phyloP scores from a whole-genome alignment of 257 asterid genomes.

The Solanum gracilifrons region DNA sequence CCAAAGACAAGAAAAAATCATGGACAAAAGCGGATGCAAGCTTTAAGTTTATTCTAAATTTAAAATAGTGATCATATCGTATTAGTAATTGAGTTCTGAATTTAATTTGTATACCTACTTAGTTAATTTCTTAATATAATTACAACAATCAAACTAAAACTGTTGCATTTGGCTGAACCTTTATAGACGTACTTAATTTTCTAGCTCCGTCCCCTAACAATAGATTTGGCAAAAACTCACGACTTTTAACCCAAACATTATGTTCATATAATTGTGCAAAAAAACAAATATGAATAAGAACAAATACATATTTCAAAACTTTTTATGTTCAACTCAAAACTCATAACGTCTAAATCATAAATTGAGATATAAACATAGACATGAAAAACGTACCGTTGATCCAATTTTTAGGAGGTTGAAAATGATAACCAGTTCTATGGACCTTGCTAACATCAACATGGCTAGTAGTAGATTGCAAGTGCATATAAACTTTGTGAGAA shows the following conservation, averaged over 20 bases:
- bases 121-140: not conserved
- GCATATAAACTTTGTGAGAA: conserved; percentile 9
- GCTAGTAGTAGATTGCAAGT: conserved; percentile 2
- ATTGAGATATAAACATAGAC: not conserved
- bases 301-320: not conserved
- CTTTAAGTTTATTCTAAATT: not conserved
- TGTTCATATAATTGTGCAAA: not conserved
- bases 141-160: not conserved
- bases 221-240: not conserved
- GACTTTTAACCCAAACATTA: not conserved
- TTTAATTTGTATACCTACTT: not conserved
- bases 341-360: not conserved
- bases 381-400: conserved; percentile 25
- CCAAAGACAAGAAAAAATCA: not conserved
- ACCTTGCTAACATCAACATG: not conserved
- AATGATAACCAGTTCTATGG: conserved; percentile 48
- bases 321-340: not conserved
- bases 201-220: not conserved
- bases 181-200: not conserved
- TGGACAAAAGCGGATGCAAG: not conserved
- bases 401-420: conserved; percentile 53
- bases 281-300: not conserved
- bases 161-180: not conserved
- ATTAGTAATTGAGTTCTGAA: too few species aligned
- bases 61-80: not conserved